Evolutionary conservation across 1,284 basidiomycete genomes (phyloP).

Genomic region (Meripilus lineatus): DNA sequence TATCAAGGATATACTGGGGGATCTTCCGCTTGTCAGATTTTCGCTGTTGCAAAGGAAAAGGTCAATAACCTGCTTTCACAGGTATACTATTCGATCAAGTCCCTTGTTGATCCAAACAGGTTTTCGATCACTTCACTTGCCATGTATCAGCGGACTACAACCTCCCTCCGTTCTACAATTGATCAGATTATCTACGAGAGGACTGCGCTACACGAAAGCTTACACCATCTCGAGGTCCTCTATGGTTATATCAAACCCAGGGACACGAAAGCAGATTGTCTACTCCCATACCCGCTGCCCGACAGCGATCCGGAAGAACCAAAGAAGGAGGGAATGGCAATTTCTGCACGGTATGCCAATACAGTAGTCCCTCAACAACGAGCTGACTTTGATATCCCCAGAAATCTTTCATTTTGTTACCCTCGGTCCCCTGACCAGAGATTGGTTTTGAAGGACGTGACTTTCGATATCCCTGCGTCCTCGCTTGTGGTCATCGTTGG

Average conservation of each 20-base stretch:
- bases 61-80: not conserved
- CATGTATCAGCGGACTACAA: conserved; percentile 6
- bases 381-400: conserved; percentile 52
- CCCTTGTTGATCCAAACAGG: not conserved
- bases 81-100: conserved; percentile 1
- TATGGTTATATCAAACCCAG: conserved; percentile 1
- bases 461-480: conserved; percentile 47
- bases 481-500: conserved; percentile 62
- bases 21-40: not conserved
- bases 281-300: not conserved
- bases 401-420: conserved; percentile 66
- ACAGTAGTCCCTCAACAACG: conserved; percentile 50
- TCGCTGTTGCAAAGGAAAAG: not conserved
- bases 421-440: conserved; percentile 38
- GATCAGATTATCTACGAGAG: not conserved
- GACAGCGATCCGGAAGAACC: not conserved
- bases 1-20: not conserved
- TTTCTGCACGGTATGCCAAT: conserved; percentile 13
- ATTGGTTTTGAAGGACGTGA: conserved; percentile 48
- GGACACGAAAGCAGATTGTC: not conserved
- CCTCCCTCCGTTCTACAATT: conserved; percentile 3
- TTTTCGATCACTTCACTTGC: conserved; percentile 10
- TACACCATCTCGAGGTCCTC: not conserved
- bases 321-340: not conserved
- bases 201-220: not conserved